Base-by-base conservation (phyloP, 2,329 filamentous ascomycete species). In the Claviceps quebecensis region DNA sequence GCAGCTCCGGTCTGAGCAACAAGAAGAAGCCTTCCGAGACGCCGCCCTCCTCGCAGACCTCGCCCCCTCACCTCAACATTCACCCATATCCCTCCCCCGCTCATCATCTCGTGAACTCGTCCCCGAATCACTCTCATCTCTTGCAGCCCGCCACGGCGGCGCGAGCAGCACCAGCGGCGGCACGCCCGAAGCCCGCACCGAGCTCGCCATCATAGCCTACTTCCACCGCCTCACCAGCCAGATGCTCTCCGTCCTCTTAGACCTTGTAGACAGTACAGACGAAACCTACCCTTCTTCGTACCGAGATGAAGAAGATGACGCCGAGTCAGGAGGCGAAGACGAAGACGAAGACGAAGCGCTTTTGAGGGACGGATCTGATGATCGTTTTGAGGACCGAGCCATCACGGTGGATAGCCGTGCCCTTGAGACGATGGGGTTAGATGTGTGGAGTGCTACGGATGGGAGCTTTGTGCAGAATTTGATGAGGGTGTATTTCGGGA, bases 191-290 rank as follows among this genome's bases (percentile, higher is more conserved):
- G 68, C 76, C 45, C 65, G 69, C 46, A 63, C 77, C 11, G 84
- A 89, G 61, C 80, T 87, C 54, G 78, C 83, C 41, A 77, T 88
- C 48, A 86, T 90, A 51, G 83, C 85, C 1, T 93, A 89, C 65
- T 91, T 91, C 65, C 86, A 90, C 66, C 79, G 86, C 1, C 72
- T 88, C 49, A 89, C 86, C 0, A 76, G 78, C 2, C 73, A 78
- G 58, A 73, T 87, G 44, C 67, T 91, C 22, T 73, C 74, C 0
- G 75, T 77, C 3, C 64, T 89, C 50, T 74, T 76, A 0, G 78
- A 83, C 55, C 67, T 86, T 3, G 76, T 86, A 5, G 72, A 74
- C 40, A 64, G 63, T 47, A 63, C 69, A 5, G 73, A 72, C 11
- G 72, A 71, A n/a, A 65, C 68, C 11, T 70, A 70, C 47, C 58